A percentile compares a stretch with the other conserved stretches of the same genome.
Evolutionary conservation across 2,329 filamentous ascomycete genomes (phyloP).

Genomic region (Claviceps sp.): DNA sequence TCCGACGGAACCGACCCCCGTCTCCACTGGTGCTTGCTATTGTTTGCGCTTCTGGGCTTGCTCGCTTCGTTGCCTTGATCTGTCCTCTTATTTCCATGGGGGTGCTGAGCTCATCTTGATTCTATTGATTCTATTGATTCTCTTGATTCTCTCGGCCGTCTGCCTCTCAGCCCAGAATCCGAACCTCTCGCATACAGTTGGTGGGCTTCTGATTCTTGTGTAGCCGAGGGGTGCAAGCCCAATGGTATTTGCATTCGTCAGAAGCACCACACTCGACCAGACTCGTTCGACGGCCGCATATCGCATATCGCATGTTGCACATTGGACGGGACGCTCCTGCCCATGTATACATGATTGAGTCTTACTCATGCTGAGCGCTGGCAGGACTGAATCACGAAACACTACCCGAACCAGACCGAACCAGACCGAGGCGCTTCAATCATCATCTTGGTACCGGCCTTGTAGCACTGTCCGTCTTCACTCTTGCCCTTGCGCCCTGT

Average conservation of each 20-base stretch:
- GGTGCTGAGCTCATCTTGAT: neutral
- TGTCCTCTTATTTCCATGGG: neutral
- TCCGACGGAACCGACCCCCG: slow-evolving; percentile 5
- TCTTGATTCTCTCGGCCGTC: neutral
- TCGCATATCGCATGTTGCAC: neutral
- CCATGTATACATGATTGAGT: neutral
- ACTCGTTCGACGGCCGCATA: neutral
- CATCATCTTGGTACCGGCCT: neutral
- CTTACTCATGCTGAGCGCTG: neutral
- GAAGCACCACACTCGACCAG: neutral
- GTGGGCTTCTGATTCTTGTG: neutral
- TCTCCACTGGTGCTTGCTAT: slow-evolving; percentile 4
- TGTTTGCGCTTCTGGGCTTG: neutral
- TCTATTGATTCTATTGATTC: too few relatives aligned
- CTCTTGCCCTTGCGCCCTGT: neutral
- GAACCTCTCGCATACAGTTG: neutral
- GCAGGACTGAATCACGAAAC: neutral
- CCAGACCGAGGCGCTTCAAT: neutral
- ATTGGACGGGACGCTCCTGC: slow-evolving; percentile 1
- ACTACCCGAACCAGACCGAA: neutral
- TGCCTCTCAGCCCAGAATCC: neutral
- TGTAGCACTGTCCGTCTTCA: neutral
- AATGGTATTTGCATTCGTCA: neutral
- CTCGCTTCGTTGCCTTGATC: neutral
- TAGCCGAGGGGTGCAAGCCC: neutral